A percentile compares a stretch with the other conserved stretches of the same genome.
Conservation (phyloP, 1,284 basidiomycete species). For the Xerocomus nothofagi region DNA sequence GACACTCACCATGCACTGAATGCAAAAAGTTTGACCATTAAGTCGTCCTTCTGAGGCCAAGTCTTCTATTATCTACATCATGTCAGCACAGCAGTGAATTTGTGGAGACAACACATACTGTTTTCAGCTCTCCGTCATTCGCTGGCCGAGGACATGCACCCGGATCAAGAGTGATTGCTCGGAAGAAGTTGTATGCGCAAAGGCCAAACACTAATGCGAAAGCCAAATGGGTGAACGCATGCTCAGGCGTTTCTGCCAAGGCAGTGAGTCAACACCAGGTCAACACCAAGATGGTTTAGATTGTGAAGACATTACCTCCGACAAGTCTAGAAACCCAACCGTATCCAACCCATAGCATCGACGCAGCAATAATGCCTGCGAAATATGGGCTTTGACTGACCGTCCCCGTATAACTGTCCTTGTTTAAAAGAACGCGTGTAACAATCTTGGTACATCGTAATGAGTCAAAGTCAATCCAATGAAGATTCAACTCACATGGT, state of each 20-base stretch:
- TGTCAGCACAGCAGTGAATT: background rate
- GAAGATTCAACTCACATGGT: constrained; percentile 64
- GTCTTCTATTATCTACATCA: constrained; percentile 77
- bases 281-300: background rate
- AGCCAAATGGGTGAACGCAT: constrained; percentile 71
- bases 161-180: constrained; percentile 84
- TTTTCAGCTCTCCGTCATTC: constrained; percentile 80
- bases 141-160: constrained; percentile 84
- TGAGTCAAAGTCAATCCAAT: background rate
- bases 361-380: constrained; percentile 84
- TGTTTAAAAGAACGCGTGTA: constrained; percentile 79
- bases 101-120: constrained; percentile 47
- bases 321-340: constrained; percentile 79
- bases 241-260: constrained; percentile 65
- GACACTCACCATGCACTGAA: constrained; percentile 79
- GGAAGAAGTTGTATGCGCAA: constrained; percentile 89
- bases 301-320: constrained; percentile 44
- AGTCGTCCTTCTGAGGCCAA: constrained; percentile 84
- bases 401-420: constrained; percentile 72
- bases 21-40: constrained; percentile 96
- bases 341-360: constrained; percentile 85
- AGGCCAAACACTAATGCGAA: constrained; percentile 73
- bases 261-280: background rate
- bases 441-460: constrained; percentile 56
- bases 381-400: constrained; percentile 87